Evolutionary conservation across 2,329 filamentous ascomycete species (phyloP).

Genomic region (Neospermospora avenae): DNA sequence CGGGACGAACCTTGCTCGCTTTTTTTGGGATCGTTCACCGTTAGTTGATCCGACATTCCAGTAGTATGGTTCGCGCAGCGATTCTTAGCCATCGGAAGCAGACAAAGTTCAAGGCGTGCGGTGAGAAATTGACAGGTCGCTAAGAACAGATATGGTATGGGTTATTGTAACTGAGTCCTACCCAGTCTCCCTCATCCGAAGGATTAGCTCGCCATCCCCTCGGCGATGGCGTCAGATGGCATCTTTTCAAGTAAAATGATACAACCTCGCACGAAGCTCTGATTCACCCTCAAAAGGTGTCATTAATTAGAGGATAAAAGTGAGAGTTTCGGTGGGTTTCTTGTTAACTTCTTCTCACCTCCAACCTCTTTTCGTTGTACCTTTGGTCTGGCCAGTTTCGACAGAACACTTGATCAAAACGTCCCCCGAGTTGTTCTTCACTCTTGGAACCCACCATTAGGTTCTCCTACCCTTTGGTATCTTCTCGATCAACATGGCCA

Average conservation of each 20-base stretch:
- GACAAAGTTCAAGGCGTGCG: neutral
- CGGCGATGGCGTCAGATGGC: constrained; percentile 20
- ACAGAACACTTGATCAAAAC: neutral
- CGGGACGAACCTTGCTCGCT: neutral
- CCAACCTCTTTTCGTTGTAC: neutral
- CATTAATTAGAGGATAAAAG: constrained; percentile 5
- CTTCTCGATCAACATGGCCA: neutral
- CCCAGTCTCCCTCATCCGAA: neutral
- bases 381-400: neutral
- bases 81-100: neutral
- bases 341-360: neutral
- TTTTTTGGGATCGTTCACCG: neutral
- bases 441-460: neutral
- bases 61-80: neutral
- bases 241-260: constrained; percentile 23
- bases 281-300: constrained; percentile 1
- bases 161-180: constrained; percentile 1
- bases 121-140: constrained; percentile 1
- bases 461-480: neutral
- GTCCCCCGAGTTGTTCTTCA: neutral
- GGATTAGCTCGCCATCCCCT: constrained; percentile 17
- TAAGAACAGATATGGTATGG: constrained; percentile 4
- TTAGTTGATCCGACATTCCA: neutral
- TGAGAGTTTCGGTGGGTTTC: constrained; percentile 5
- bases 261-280: constrained; percentile 11